phyloP scores from a whole-genome alignment of 2,329 filamentous ascomycete species.

The Fusarium robinianum region DNA sequence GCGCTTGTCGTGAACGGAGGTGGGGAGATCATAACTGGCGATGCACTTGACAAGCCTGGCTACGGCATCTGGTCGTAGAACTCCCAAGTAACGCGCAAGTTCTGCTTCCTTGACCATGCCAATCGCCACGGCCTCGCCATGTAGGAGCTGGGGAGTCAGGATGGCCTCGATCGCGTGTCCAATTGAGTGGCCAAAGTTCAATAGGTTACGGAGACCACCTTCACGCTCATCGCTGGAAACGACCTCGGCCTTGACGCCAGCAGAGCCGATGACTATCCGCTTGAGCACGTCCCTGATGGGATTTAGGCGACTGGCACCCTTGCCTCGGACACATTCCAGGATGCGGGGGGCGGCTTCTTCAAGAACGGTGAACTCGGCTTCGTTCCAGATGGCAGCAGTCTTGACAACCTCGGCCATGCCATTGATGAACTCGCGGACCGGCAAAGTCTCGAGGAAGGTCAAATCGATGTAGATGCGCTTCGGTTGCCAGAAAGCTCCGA shows the following conservation, averaged over 20 bases:
- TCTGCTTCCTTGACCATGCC: constrained; percentile 99
- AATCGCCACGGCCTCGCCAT: constrained; percentile 94
- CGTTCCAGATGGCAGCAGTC: constrained; percentile 95
- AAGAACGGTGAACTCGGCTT: constrained; percentile 80
- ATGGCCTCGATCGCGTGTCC: constrained; percentile 97
- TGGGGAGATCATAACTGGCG: constrained; percentile 88
- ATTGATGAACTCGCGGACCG: constrained; percentile 92
- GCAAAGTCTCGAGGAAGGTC: constrained; percentile 86
- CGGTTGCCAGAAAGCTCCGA: constrained; percentile 97
- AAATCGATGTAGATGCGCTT: constrained; percentile 93
- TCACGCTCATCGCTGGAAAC: constrained; percentile 95
- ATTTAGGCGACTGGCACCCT: constrained; percentile 62
- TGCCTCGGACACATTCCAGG: constrained; percentile 51
- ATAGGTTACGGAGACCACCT: constrained; percentile 87
- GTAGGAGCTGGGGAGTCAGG: constrained; percentile 89
- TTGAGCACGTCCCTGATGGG: constrained; percentile 73
- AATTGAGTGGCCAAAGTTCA: constrained; percentile 98
- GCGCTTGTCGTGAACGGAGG: constrained; percentile 79
- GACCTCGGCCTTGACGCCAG: constrained; percentile 91
- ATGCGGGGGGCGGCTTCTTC: constrained; percentile 82
- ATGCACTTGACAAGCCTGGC: constrained; percentile 91
- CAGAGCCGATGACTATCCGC: constrained; percentile 84
- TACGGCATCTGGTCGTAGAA: constrained; percentile 84
- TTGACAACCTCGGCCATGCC: constrained; percentile 99
- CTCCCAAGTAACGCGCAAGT: constrained; percentile 83